These are phyloP conservation scores for Neurospora tetraspora DNA, from an alignment of 495 filamentous ascomycete species.

Conservation along the genomic window DNA sequence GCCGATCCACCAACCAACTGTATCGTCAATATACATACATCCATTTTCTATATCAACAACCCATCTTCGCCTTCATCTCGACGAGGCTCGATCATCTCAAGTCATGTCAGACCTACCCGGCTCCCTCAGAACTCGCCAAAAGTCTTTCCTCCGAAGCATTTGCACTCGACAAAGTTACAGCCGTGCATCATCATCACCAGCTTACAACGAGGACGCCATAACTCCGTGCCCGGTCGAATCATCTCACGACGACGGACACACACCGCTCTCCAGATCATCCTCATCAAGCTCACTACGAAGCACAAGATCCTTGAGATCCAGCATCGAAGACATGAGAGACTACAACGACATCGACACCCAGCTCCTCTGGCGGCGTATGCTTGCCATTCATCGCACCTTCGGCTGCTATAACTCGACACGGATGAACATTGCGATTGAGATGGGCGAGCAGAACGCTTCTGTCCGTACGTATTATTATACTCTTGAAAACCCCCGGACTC, in stretches of 20 bases:
- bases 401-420: conserved; percentile 37
- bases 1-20: background rate
- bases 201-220: conserved; percentile 14
- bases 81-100: background rate
- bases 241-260: background rate
- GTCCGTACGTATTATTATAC: background rate
- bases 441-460: conserved; percentile 18
- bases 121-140: background rate
- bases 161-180: background rate
- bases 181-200: conserved; percentile 5
- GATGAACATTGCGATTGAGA: conserved; percentile 33
- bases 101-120: background rate
- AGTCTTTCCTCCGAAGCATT: background rate
- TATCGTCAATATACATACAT: background rate
- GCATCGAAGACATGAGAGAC: background rate
- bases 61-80: background rate
- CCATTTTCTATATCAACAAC: background rate
- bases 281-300: background rate
- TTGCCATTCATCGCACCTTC: conserved; percentile 31
- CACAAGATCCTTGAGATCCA: background rate
- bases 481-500: too few relatives aligned
- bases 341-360: conserved; percentile 19
- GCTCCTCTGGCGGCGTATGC: conserved; percentile 35
- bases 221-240: conserved; percentile 10
- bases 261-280: background rate